Conservation (phyloP, 371 early-diverging fungal species). For the Rhizopus delemar region DNA sequence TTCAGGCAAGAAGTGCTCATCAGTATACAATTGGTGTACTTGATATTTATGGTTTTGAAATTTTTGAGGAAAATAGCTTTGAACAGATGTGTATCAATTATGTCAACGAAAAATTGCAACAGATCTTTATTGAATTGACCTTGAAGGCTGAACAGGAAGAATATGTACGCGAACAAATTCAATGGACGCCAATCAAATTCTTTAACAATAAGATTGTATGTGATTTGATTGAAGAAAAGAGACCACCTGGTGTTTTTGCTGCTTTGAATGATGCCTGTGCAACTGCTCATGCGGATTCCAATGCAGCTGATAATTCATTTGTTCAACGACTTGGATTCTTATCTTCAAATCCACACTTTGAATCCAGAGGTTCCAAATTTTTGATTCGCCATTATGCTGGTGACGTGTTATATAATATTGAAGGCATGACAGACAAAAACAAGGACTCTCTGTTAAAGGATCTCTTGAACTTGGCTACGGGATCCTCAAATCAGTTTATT, state of each 20-base stretch:
- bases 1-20: slow-evolving; percentile 64
- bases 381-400: slow-evolving; percentile 97
- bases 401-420: slow-evolving; percentile 88
- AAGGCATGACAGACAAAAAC: slow-evolving; percentile 98
- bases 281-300: slow-evolving; percentile 85
- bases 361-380: slow-evolving; percentile 76
- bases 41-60: slow-evolving; percentile 97
- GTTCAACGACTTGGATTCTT: slow-evolving; percentile 74
- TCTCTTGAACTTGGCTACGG: slow-evolving; percentile 78
- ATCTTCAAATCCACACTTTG: slow-evolving; percentile 78
- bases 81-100: slow-evolving; percentile 99
- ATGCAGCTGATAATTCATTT: slow-evolving; percentile 88
- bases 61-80: slow-evolving; percentile 97
- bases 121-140: slow-evolving; percentile 99
- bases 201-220: slow-evolving; percentile 98
- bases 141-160: slow-evolving; percentile 98
- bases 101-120: slow-evolving; percentile 99
- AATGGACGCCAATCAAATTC: slow-evolving; percentile 99
- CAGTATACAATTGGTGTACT: slow-evolving; percentile 90
- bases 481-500: slow-evolving; percentile 68
- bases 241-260: slow-evolving; percentile 91
- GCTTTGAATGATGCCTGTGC: slow-evolving; percentile 95
- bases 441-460: slow-evolving; percentile 95
- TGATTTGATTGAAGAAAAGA: slow-evolving; percentile 95
- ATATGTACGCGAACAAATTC: slow-evolving; percentile 94